These are phyloP conservation scores for Macrophomina tecta DNA, from an alignment of 2,329 filamentous ascomycete species.

Conservation along the genomic window DNA sequence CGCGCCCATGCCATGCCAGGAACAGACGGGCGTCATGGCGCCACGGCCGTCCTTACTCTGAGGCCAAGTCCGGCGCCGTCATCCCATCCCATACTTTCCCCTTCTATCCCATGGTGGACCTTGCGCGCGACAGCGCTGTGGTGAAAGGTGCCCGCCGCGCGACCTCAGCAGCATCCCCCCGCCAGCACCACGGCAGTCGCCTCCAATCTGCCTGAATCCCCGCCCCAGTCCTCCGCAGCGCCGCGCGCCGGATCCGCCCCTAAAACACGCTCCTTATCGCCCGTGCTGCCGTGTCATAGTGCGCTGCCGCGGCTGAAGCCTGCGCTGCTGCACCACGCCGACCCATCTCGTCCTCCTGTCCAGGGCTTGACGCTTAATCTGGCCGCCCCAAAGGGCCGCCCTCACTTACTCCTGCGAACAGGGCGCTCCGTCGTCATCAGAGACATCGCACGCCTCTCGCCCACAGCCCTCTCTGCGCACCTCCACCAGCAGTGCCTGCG, in stretches of 20 bases:
- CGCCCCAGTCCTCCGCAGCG: background rate
- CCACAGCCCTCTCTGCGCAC: background rate
- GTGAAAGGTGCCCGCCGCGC: slow-evolving; percentile 10
- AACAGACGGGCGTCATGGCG: slow-evolving; percentile 21
- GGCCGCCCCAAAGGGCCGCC: slow-evolving; percentile 14
- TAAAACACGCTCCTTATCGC: background rate
- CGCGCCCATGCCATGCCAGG: slow-evolving; percentile 21
- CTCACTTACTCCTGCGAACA: slow-evolving; percentile 26
- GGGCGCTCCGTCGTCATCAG: slow-evolving; percentile 26
- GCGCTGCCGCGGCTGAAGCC: slow-evolving; percentile 6
- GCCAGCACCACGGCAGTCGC: slow-evolving; percentile 5
- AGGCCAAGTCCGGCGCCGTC: slow-evolving; percentile 4
- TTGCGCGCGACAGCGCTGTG: background rate
- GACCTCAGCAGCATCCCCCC: slow-evolving; percentile 22
- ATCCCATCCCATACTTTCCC: background rate
- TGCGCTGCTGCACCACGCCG: background rate
- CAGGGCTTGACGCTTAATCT: slow-evolving; percentile 24
- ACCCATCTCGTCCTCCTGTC: slow-evolving; percentile 2
- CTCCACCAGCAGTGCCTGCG: slow-evolving; percentile 8
- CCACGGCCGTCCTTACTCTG: slow-evolving; percentile 24
- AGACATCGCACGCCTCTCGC: slow-evolving; percentile 8
- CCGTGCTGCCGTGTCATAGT: background rate
- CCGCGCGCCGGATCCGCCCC: background rate
- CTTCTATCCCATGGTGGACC: background rate
- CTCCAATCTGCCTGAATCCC: slow-evolving; percentile 11